Percentiles rank a stretch among this genome's conserved stretches.
These are phyloP conservation scores for Moesziomyces parantarcticus DNA, from an alignment of 1,284 basidiomycete species.

Conservation along the genomic window DNA sequence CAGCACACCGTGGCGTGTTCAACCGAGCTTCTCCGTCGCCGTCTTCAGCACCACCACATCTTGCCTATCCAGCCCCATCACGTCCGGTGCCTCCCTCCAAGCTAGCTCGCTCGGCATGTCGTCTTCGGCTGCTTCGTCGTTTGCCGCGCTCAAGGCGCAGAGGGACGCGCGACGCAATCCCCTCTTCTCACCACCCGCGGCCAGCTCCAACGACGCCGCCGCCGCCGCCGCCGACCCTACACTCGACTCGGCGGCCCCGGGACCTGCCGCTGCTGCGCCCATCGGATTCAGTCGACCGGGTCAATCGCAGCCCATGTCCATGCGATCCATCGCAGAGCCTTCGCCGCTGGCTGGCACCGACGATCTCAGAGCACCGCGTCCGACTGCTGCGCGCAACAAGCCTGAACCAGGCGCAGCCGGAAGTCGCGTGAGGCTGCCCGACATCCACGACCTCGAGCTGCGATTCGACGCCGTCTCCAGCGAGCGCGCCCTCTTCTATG, in stretches of 20 bases:
- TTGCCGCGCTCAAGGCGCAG: slow-evolving; percentile 43
- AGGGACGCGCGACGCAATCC: slow-evolving; percentile 37
- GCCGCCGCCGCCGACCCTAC: not conserved
- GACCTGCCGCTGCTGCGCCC: slow-evolving; percentile 6
- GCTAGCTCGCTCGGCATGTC: not conserved
- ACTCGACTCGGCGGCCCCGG: not conserved
- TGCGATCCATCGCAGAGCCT: not conserved
- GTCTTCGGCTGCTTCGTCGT: slow-evolving; percentile 19
- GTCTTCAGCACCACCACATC: too few relatives aligned
- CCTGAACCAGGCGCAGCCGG: slow-evolving; percentile 26
- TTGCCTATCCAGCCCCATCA: too few relatives aligned
- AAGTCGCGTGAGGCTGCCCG: slow-evolving; percentile 29
- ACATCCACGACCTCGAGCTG: slow-evolving; percentile 41
- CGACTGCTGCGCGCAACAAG: slow-evolving; percentile 1
- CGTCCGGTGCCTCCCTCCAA: too few relatives aligned
- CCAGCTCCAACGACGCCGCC: not conserved
- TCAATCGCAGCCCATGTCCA: not conserved
- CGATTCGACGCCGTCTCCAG: slow-evolving; percentile 35
- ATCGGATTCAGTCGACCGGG: slow-evolving; percentile 6
- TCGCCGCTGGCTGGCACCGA: not conserved
- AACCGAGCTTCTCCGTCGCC: too few relatives aligned
- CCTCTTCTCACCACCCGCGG: slow-evolving; percentile 1
- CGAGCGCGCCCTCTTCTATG: slow-evolving; percentile 42
- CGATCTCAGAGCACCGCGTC: not conserved
- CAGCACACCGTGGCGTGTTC: too few relatives aligned